A percentile compares a stretch with the other conserved stretches of the same genome.
These are phyloP conservation scores for Mucor piriformis DNA, from an alignment of 371 early-diverging fungal genomes.

Conservation along the genomic window DNA sequence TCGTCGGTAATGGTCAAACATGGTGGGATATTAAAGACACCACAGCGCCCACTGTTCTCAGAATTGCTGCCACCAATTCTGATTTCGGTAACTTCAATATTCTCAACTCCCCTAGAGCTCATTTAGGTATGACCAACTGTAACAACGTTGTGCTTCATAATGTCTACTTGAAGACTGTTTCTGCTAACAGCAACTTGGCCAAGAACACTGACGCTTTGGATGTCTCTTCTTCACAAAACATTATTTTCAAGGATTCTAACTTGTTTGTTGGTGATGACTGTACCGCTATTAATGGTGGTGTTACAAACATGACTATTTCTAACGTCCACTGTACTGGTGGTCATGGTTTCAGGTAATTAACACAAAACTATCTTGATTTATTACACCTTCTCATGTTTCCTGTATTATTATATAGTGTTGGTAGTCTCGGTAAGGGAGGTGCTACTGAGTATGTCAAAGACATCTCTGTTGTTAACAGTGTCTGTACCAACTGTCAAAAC, in stretches of 20 bases:
- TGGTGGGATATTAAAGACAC: constrained; percentile 37
- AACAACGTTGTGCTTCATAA: constrained; percentile 26
- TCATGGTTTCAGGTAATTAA: too few relatives aligned
- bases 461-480: constrained; percentile 27
- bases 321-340: constrained; percentile 30
- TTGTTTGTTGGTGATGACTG: constrained; percentile 39
- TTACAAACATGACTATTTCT: constrained; percentile 30
- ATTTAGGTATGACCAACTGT: constrained; percentile 31
- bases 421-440: constrained; percentile 37
- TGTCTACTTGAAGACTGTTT: constrained; percentile 37
- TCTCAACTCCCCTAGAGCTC: constrained; percentile 34
- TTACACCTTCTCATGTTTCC: too few relatives aligned
- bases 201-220: constrained; percentile 44
- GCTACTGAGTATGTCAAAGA: constrained; percentile 26
- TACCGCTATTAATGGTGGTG: constrained; percentile 35
- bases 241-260: constrained; percentile 23
- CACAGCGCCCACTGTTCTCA: constrained; percentile 36
- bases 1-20: constrained; percentile 36
- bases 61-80: constrained; percentile 31
- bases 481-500: constrained; percentile 44
- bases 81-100: constrained; percentile 36
- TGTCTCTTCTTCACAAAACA: constrained; percentile 30
- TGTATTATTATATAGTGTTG: too few relatives aligned
- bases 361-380: constrained; percentile 18
- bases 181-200: constrained; percentile 18